Base-by-base conservation (phyloP, 1,284 basidiomycete genomes). In the Kwoniella shivajii region DNA sequence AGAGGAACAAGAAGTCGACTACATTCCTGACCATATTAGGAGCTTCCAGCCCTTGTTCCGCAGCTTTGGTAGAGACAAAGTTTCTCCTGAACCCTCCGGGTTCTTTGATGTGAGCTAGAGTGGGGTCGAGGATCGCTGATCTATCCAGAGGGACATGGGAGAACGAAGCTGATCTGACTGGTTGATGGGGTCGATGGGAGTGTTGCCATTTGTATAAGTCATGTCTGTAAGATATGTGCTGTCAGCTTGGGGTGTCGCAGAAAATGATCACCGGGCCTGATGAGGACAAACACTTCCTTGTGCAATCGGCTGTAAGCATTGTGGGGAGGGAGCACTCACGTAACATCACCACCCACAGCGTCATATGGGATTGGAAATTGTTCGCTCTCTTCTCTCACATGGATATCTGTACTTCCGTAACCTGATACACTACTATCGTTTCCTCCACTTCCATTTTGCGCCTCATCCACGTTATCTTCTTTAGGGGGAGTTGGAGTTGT, bases 201-300 rank as follows among this genome's bases (percentile, higher is more conserved):
- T 87, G 83, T 66, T 93, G 88, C 89, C 91, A 95, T 78, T 94
- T 94, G 82, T 95, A 95, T 37, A 96, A 87, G 62, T 87, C 86
- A 70, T 94, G 91, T n/a, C 90, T 92, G 59, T 24, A 45, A 53
- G 27, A 20, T n/a, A 43, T 16, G 5, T 29, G 20, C 29, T 33
- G 14, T 46, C 31, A 29, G 49, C 33, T 39, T 6, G n/a, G 24
- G 24, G 16, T 41, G 65, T 59, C 58, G 63, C 13, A 24, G 6
- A 18, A 13, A 22, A 42, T 11, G 18, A 58, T 62, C n/a, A n/a
- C n/a, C n/a, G n/a, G n/a, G n/a, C n/a, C n/a, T n/a, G n/a, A n/a
- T n/a, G n/a, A n/a, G n/a, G n/a, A n/a, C n/a, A n/a, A n/a, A n/a
- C n/a, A n/a, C n/a, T n/a, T n/a, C n/a, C n/a, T n/a, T n/a, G n/a